phyloP scores from a whole-genome alignment of 2,329 filamentous ascomycete species.

The Monascus ruber region DNA sequence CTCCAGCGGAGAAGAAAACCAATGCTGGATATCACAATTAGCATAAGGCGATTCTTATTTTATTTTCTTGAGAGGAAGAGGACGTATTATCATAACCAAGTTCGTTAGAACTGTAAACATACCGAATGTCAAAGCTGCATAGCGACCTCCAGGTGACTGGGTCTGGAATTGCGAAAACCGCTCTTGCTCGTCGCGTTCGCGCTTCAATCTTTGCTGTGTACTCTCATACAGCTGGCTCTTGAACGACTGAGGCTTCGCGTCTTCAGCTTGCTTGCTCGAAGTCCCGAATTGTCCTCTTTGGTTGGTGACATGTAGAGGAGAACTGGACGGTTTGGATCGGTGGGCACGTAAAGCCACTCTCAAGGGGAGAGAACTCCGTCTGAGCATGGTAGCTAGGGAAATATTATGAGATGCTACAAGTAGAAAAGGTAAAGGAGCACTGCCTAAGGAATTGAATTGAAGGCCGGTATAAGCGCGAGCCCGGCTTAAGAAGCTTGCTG shows the following conservation, averaged over 20 bases:
- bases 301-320: constrained; percentile 1
- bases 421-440: not conserved
- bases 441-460: no score
- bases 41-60: not conserved
- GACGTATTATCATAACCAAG: not conserved
- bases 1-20: constrained; percentile 38
- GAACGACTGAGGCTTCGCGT: constrained; percentile 37
- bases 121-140: constrained; percentile 28
- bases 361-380: constrained; percentile 7
- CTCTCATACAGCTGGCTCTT: constrained; percentile 53
- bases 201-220: constrained; percentile 45
- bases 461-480: no score
- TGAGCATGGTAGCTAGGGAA: constrained; percentile 9
- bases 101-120: constrained; percentile 3
- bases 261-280: constrained; percentile 10
- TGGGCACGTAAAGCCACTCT: constrained; percentile 10
- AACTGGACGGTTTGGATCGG: constrained; percentile 4
- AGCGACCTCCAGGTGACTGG: constrained; percentile 27
- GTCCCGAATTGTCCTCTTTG: constrained; percentile 13
- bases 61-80: no score
- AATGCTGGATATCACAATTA: constrained; percentile 30
- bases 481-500: no score
- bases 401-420: not conserved
- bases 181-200: constrained; percentile 47
- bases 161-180: constrained; percentile 36